phyloP scores from a whole-genome alignment of 1,284 basidiomycete species.

The Naganishia liquefaciens region DNA sequence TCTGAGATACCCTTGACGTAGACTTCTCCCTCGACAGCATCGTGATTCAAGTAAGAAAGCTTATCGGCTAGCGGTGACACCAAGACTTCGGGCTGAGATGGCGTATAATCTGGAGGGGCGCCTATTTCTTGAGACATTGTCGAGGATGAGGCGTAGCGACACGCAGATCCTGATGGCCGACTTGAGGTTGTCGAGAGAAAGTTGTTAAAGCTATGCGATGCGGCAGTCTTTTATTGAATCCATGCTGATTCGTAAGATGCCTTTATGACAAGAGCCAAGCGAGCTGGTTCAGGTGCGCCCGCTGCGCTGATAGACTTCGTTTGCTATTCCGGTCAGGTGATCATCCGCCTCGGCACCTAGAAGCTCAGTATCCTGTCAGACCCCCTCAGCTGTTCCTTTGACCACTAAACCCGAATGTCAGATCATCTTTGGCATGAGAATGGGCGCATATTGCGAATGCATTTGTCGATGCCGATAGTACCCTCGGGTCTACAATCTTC shows the following conservation, averaged over 20 bases:
- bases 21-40: constrained; percentile 23
- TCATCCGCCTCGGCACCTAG: not conserved
- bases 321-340: not conserved
- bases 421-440: too few species aligned
- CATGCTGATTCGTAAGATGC: constrained; percentile 17
- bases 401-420: too few species aligned
- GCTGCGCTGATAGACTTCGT: not conserved
- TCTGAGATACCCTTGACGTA: constrained; percentile 28
- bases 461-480: not conserved
- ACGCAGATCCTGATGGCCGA: too few species aligned
- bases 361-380: too few species aligned
- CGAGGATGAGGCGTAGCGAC: not conserved
- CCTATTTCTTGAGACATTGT: constrained; percentile 6
- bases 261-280: constrained; percentile 3
- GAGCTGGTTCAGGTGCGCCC: constrained; percentile 19
- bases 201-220: not conserved
- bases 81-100: constrained; percentile 24
- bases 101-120: constrained; percentile 25
- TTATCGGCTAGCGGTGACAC: constrained; percentile 28
- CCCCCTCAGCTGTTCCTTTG: too few species aligned
- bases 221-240: too few species aligned
- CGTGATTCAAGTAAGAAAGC: constrained; percentile 26
- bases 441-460: not conserved
- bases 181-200: not conserved
- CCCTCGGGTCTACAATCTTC: not conserved